Conservation (phyloP, 2,329 filamentous ascomycete genomes). For the Setomelanomma holmii region DNA sequence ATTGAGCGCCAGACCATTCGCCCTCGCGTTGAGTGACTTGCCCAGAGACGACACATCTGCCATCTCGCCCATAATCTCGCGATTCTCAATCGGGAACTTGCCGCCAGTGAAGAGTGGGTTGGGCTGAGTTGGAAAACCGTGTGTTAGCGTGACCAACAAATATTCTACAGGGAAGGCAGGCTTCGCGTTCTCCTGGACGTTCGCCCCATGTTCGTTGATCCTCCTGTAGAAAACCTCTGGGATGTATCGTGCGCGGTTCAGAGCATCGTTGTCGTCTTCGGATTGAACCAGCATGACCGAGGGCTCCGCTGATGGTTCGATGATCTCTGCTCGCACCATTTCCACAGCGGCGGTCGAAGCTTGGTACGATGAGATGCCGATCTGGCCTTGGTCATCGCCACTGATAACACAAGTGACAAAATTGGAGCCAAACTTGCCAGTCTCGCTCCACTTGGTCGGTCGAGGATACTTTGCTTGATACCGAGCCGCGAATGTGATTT, state of each 20-base stretch:
- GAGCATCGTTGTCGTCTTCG: conserved; percentile 82
- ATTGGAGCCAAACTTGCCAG: conserved; percentile 90
- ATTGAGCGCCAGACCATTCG: conserved; percentile 60
- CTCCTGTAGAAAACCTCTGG: conserved; percentile 96
- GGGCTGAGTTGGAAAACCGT: conserved; percentile 87
- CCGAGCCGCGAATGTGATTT: conserved; percentile 87
- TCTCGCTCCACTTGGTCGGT: conserved; percentile 95
- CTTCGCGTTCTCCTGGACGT: conserved; percentile 96
- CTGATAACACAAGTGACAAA: conserved; percentile 96
- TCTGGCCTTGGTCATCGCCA: conserved; percentile 88
- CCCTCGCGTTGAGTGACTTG: conserved; percentile 70
- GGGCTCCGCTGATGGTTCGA: conserved; percentile 94
- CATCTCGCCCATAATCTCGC: conserved; percentile 82
- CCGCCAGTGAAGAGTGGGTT: conserved; percentile 76
- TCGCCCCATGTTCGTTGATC: conserved; percentile 95
- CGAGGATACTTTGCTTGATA: conserved; percentile 89
- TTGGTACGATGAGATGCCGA: conserved; percentile 90
- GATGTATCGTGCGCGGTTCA: conserved; percentile 81
- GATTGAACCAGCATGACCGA: conserved; percentile 92
- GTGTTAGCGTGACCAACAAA: conserved; percentile 91
- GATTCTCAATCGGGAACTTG: conserved; percentile 89
- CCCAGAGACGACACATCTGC: conserved; percentile 76
- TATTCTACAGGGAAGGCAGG: conserved; percentile 97
- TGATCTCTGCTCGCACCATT: conserved; percentile 93
- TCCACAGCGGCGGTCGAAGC: conserved; percentile 95